These are phyloP conservation scores for Tolypocladium album DNA, from an alignment of 2,329 filamentous ascomycete species.

Conservation along the genomic window DNA sequence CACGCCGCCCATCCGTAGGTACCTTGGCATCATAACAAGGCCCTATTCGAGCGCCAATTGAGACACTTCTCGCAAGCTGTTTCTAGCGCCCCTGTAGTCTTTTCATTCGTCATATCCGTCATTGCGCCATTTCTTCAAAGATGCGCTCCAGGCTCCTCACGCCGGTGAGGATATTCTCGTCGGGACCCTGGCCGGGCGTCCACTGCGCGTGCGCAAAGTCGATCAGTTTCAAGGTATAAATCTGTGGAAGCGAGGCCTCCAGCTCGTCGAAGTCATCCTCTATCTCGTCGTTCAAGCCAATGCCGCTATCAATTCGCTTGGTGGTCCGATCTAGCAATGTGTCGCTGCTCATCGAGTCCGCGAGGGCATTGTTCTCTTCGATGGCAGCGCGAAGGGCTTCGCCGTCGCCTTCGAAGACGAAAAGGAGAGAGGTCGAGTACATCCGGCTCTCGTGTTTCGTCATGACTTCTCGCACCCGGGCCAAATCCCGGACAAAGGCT, in stretches of 20 bases:
- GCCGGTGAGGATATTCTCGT: slow-evolving; percentile 72
- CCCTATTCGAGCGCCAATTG: not conserved
- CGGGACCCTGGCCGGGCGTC: slow-evolving; percentile 70
- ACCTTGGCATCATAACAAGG: not conserved
- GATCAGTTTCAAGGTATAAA: slow-evolving; percentile 78
- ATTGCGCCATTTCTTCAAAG: slow-evolving; percentile 51
- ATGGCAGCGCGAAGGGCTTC: slow-evolving; percentile 39
- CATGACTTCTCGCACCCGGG: slow-evolving; percentile 41
- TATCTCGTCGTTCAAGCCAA: slow-evolving; percentile 34
- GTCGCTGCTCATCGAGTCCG: slow-evolving; percentile 37
- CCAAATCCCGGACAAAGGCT: slow-evolving; percentile 42
- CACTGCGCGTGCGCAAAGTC: slow-evolving; percentile 92
- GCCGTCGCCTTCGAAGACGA: slow-evolving; percentile 55
- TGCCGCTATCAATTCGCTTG: slow-evolving; percentile 44
- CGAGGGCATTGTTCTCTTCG: slow-evolving; percentile 39
- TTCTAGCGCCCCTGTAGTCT: not conserved
- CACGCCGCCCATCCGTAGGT: not conserved
- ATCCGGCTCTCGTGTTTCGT: slow-evolving; percentile 48
- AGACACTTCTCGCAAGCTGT: not conserved
- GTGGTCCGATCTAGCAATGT: slow-evolving; percentile 19
- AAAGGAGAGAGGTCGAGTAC: slow-evolving; percentile 52
- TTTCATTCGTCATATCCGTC: not conserved
- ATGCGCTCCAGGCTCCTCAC: slow-evolving; percentile 62
- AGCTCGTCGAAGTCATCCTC: slow-evolving; percentile 38
- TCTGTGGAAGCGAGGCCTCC: slow-evolving; percentile 43